Percentiles rank a stretch among this genome's conserved stretches.
These are phyloP conservation scores for Schizosaccharomyces cryophilus DNA, from an alignment of 805 yeast genomes.

Conservation along the genomic window DNA sequence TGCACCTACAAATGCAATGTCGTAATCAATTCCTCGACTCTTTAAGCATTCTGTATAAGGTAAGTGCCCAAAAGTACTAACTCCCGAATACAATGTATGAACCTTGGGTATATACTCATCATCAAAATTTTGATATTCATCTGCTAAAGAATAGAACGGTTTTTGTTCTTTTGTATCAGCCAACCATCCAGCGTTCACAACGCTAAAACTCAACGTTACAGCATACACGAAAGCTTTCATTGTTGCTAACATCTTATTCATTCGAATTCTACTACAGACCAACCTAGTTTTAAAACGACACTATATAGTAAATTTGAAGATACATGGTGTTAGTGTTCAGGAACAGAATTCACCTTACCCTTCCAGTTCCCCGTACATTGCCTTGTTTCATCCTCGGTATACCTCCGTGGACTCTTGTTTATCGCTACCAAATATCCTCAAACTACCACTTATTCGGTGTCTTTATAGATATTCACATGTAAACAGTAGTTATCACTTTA, in stretches of 20 bases:
- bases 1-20: constrained; percentile 46
- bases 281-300: no score
- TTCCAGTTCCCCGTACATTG: no score
- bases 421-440: no score
- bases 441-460: no score
- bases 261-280: no score
- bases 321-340: no score
- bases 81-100: neutral
- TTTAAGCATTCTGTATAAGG: neutral
- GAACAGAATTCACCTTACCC: no score
- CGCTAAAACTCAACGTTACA: neutral
- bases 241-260: neutral
- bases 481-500: no score
- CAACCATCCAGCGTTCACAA: neutral
- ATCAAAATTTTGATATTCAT: neutral
- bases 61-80: neutral
- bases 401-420: no score
- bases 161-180: constrained; percentile 10
- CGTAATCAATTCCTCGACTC: neutral
- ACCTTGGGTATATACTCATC: neutral
- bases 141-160: neutral
- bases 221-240: neutral
- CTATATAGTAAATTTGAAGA: no score
- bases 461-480: no score
- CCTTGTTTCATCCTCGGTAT: no score